Evolutionary conservation across 1,284 basidiomycete species (phyloP).

Genomic region (Pterulicium gracile): DNA sequence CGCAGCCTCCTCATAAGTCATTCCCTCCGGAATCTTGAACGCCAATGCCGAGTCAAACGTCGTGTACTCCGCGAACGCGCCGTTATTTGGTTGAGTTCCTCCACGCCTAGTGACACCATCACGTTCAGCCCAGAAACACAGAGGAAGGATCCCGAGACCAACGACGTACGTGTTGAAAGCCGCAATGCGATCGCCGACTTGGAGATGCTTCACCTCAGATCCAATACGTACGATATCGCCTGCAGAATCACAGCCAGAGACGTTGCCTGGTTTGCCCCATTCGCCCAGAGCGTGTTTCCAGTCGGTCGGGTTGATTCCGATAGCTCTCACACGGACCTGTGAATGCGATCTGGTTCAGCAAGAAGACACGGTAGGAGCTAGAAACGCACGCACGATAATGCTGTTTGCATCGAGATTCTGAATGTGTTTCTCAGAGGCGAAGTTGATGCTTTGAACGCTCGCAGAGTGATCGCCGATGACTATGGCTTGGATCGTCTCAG

Average conservation of each 20-base stretch:
- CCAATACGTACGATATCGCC: background rate
- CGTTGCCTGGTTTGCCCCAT: background rate
- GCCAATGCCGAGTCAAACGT: background rate
- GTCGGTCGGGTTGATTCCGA: background rate
- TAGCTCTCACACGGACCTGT: background rate
- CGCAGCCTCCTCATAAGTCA: slow-evolving; percentile 8
- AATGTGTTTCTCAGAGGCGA: background rate
- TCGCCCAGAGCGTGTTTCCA: background rate
- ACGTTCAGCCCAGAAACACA: background rate
- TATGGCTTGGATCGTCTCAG: background rate
- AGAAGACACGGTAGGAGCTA: background rate
- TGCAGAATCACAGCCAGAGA: slow-evolving; percentile 1
- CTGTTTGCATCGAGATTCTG: background rate
- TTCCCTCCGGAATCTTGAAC: slow-evolving; percentile 4
- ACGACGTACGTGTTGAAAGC: background rate
- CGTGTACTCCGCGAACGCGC: slow-evolving; percentile 1
- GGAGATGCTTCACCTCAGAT: background rate
- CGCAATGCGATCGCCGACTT: background rate
- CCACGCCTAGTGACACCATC: too few species aligned
- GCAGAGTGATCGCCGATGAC: background rate
- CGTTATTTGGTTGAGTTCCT: background rate
- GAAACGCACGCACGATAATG: background rate
- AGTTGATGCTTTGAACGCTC: background rate
- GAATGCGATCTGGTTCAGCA: background rate
- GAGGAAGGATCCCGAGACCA: background rate